Conservation (phyloP, 164 flowering plant genomes). For the Nymphaea thermarum region DNA sequence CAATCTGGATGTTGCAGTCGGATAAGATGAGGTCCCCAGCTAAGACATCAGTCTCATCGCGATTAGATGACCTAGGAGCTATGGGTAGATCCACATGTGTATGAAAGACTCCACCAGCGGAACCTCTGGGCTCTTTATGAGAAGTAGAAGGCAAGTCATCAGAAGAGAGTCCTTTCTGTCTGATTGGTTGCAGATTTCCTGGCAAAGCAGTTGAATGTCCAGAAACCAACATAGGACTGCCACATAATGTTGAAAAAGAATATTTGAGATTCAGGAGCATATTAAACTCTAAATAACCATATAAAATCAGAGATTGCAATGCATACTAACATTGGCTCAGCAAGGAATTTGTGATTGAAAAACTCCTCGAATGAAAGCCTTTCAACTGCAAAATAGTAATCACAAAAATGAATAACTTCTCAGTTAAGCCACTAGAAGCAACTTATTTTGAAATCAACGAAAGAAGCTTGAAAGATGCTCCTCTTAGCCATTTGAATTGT, state of each 20-base stretch:
- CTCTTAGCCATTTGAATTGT: no score
- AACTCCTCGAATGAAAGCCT: conserved; percentile 50
- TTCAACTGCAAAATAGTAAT: conserved; percentile 33
- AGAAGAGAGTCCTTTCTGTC: neutral
- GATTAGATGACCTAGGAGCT: neutral
- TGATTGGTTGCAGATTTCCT: neutral
- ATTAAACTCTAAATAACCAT: neutral
- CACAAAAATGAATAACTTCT: neutral
- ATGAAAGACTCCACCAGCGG: neutral
- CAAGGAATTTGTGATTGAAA: conserved; percentile 42
- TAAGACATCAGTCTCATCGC: neutral
- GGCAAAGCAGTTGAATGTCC: conserved; percentile 6
- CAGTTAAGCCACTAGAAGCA: no score
- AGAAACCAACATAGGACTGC: conserved; percentile 17
- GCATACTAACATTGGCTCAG: neutral
- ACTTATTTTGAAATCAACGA: no score
- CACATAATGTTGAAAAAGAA: neutral
- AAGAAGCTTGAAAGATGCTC: no score
- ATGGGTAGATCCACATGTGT: neutral
- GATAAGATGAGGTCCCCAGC: neutral
- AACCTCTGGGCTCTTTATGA: conserved; percentile 5
- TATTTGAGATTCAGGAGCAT: no score
- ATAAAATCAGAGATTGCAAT: neutral
- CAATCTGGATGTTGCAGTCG: neutral
- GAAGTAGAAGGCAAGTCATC: conserved; percentile 8